A percentile compares a stretch with the other conserved stretches of the same genome.
Evolutionary conservation across 179 eudicot species (phyloP).

Genomic region (Beta corolliflora): DNA sequence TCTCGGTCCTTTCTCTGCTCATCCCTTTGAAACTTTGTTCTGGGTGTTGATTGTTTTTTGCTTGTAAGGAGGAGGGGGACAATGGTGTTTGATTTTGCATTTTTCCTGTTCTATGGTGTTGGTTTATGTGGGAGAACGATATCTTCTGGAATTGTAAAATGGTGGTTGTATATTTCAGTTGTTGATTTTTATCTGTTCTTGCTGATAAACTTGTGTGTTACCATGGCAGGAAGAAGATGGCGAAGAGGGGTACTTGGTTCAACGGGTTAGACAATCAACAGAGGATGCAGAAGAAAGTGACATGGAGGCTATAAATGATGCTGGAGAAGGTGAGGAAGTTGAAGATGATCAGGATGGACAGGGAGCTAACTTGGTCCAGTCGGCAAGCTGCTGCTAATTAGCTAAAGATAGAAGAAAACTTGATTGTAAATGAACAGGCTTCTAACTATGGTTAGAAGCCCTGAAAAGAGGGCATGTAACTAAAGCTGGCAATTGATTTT

Average conservation of each 20-base stretch:
- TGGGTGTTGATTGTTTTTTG: background rate
- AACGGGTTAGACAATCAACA: conserved; percentile 60
- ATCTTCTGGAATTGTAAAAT: background rate
- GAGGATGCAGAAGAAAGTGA: conserved; percentile 54
- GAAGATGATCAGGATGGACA: conserved; percentile 40
- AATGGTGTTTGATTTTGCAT: background rate
- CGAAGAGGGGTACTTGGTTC: conserved; percentile 74
- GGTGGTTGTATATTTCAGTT: background rate
- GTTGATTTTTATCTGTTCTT: background rate
- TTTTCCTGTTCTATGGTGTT: background rate
- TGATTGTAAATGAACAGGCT: too few relatives aligned
- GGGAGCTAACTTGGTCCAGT: too few relatives aligned
- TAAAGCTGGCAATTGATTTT: too few relatives aligned
- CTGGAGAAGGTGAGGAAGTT: conserved; percentile 41
- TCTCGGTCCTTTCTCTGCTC: background rate
- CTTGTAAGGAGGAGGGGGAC: background rate
- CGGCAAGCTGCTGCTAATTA: too few relatives aligned
- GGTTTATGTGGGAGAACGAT: background rate
- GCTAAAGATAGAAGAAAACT: too few relatives aligned
- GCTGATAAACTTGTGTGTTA: background rate
- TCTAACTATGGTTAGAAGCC: too few relatives aligned
- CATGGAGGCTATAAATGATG: conserved; percentile 52
- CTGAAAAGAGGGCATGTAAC: too few relatives aligned
- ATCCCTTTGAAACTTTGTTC: background rate
- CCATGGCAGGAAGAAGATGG: conserved; percentile 80